phyloP scores from a whole-genome alignment of 257 asterid species.

The Echium plantagineum region DNA sequence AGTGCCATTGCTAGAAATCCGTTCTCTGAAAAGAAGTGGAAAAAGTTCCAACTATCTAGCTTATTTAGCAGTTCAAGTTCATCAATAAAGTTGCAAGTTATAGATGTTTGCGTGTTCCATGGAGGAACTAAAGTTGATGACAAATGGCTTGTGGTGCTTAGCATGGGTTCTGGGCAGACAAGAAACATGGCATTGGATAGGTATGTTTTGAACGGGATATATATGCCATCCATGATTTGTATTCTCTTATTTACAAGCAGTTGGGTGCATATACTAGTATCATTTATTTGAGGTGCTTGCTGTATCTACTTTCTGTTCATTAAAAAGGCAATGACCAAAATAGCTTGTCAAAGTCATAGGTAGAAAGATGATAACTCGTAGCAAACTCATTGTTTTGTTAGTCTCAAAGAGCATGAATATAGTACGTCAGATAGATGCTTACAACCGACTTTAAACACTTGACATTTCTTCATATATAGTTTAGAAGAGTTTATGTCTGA shows the following conservation, averaged over 20 bases:
- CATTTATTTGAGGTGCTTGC: too few relatives aligned
- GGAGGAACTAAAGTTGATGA: slow-evolving; percentile 50
- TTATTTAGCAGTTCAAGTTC: slow-evolving; percentile 73
- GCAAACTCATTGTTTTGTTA: neutral
- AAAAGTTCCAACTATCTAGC: slow-evolving; percentile 78
- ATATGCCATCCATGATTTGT: neutral
- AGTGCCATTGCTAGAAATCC: slow-evolving; percentile 67
- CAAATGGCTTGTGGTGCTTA: slow-evolving; percentile 82
- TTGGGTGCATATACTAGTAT: too few relatives aligned
- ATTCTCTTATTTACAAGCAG: neutral
- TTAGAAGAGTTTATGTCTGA: neutral
- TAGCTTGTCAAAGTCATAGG: neutral
- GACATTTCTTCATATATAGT: neutral
- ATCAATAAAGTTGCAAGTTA: slow-evolving; percentile 68
- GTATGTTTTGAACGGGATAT: slow-evolving; percentile 25
- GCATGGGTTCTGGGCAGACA: slow-evolving; percentile 96
- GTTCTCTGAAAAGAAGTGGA: slow-evolving; percentile 92
- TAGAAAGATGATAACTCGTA: neutral
- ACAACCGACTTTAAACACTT: neutral
- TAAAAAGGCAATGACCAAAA: neutral
- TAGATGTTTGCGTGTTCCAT: slow-evolving; percentile 51
- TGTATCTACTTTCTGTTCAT: neutral
- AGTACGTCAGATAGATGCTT: neutral
- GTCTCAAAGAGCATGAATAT: neutral
- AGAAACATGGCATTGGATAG: slow-evolving; percentile 99